Evolutionary conservation across 331 rosid species (phyloP).

Genomic region (Quercus phellos): DNA sequence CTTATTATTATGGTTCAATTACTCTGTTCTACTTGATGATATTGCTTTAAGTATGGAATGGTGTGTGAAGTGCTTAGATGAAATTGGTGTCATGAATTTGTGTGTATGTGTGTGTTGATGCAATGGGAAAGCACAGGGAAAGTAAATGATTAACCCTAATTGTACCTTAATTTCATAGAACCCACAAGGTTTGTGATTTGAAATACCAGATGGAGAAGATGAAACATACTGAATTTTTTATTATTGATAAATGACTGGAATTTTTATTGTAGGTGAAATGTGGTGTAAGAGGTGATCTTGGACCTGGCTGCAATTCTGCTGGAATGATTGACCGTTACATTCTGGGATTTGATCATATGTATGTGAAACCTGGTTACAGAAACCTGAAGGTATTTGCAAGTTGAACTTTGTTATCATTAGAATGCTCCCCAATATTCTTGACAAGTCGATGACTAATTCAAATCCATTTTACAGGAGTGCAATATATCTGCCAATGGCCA

Average conservation of each 20-base stretch:
- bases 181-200: too few species aligned
- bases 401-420: conserved; percentile 9
- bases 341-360: conserved; percentile 69
- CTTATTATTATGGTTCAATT: neutral
- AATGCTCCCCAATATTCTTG: conserved; percentile 1
- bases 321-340: conserved; percentile 86
- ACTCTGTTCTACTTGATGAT: conserved; percentile 4
- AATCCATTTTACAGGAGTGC: conserved; percentile 65
- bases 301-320: conserved; percentile 92
- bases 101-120: neutral
- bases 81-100: neutral
- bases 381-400: conserved; percentile 64
- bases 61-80: neutral
- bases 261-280: conserved; percentile 61
- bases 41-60: neutral
- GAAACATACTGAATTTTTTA: too few species aligned
- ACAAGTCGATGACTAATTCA: conserved; percentile 22
- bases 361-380: conserved; percentile 72
- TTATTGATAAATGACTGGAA: too few species aligned
- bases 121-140: too few species aligned
- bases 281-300: conserved; percentile 77
- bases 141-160: too few species aligned
- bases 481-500: conserved; percentile 44
- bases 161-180: too few species aligned
- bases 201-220: too few species aligned